A percentile compares a stretch with the other conserved stretches of the same genome.
Evolutionary conservation across 2,329 filamentous ascomycete genomes (phyloP).

Genomic region (Geosmithia flava): DNA sequence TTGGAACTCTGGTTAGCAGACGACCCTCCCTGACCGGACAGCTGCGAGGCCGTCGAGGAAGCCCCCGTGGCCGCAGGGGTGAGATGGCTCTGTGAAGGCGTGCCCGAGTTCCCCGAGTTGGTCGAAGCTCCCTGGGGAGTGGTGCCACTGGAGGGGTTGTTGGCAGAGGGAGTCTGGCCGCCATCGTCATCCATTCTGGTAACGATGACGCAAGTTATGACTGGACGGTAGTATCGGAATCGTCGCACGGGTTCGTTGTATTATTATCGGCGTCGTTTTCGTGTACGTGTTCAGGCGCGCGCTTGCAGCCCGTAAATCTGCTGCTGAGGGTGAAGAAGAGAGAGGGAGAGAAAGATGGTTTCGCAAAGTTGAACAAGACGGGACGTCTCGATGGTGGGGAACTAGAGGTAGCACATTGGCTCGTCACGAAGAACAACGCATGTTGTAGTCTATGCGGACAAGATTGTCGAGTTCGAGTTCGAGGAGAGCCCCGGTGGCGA

Average conservation of each 20-base stretch:
- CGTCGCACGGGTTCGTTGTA: neutral
- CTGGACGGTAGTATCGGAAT: neutral
- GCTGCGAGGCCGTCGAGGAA: neutral
- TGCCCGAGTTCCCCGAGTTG: constrained; percentile 6
- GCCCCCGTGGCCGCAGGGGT: constrained; percentile 11
- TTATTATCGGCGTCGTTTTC: neutral
- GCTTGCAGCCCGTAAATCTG: neutral
- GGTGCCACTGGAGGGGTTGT: constrained; percentile 17
- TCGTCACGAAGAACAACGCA: neutral
- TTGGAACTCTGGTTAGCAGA: constrained; percentile 22
- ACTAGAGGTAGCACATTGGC: neutral
- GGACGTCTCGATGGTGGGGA: neutral
- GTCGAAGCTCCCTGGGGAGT: constrained; percentile 17
- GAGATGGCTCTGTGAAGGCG: constrained; percentile 15
- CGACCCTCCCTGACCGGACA: neutral
- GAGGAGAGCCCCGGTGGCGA: no score
- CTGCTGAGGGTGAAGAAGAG: no score
- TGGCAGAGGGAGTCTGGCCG: constrained; percentile 13
- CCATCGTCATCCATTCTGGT: constrained; percentile 9
- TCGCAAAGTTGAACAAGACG: neutral
- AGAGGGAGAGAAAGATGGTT: neutral
- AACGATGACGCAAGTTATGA: neutral
- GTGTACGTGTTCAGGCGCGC: no score
- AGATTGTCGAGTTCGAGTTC: neutral
- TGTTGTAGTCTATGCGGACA: neutral